Conservation (phyloP, 192 early-diverging fungal genomes). For the Neocallimastix lanati region DNA sequence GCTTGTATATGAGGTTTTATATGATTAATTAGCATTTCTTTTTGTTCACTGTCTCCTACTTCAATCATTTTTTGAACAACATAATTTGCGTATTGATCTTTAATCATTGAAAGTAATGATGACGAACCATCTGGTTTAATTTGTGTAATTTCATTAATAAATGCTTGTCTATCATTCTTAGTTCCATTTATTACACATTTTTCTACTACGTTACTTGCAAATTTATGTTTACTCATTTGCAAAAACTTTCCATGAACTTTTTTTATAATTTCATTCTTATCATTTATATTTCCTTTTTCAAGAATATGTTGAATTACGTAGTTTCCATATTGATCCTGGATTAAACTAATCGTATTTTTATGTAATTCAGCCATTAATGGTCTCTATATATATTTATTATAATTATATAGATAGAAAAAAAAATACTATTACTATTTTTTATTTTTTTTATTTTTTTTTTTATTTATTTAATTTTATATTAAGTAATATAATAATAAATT, state of each 20-base stretch:
- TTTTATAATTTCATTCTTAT: constrained; percentile 69
- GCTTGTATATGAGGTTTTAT: constrained; percentile 83
- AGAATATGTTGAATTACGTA: constrained; percentile 98
- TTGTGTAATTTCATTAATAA: constrained; percentile 85
- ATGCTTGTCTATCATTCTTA: constrained; percentile 57
- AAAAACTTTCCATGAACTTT: constrained; percentile 86
- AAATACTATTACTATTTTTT: too few species aligned
- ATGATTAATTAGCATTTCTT: constrained; percentile 66
- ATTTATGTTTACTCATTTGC: constrained; percentile 93
- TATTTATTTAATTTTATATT: too few species aligned
- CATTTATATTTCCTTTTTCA: constrained; percentile 72
- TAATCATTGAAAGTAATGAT: constrained; percentile 88
- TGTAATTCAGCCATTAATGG: constrained; percentile 88
- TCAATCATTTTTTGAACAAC: constrained; percentile 99
- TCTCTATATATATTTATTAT: too few species aligned
- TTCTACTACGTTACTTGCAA: constrained; percentile 96
- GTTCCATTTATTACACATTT: constrained; percentile 92
- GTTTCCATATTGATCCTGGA: constrained; percentile 98
- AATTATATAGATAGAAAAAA: too few species aligned
- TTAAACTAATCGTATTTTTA: constrained; percentile 70
- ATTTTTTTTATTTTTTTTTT: too few species aligned
- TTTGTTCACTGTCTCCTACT: constrained; percentile 81
- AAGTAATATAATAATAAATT: too few species aligned
- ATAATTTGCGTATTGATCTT: constrained; percentile 99
- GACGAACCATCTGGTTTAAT: constrained; percentile 65